These are phyloP conservation scores for Kwoniella dejecticola DNA, from an alignment of 768 basidiomycete genomes.

Conservation along the genomic window DNA sequence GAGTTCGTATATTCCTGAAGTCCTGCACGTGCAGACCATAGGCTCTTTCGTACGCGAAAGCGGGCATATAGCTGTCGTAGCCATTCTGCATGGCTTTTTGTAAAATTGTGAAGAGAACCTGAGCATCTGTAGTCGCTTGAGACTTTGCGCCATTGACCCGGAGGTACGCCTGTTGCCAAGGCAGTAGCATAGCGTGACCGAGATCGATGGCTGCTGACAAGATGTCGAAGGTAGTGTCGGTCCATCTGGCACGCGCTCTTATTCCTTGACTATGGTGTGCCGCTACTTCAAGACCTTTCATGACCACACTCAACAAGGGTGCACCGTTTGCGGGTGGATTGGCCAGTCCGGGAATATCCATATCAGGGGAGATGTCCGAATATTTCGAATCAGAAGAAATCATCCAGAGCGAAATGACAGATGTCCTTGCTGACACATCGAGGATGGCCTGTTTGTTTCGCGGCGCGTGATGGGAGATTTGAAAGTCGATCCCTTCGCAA, in stretches of 20 bases:
- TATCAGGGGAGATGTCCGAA: not conserved
- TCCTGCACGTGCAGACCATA: slow-evolving; percentile 48
- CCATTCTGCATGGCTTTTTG: slow-evolving; percentile 10
- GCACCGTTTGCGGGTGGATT: not conserved
- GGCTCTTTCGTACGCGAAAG: slow-evolving; percentile 31
- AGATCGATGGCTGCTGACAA: slow-evolving; percentile 24
- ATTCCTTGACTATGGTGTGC: slow-evolving; percentile 9
- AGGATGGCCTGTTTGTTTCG: slow-evolving; percentile 2
- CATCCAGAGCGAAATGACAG: not conserved
- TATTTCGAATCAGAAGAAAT: too few relatives aligned
- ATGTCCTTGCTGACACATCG: not conserved
- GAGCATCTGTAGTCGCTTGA: slow-evolving; percentile 6
- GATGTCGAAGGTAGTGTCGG: slow-evolving; percentile 11
- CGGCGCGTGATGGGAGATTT: slow-evolving; percentile 3
- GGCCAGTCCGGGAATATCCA: not conserved
- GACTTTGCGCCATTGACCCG: not conserved
- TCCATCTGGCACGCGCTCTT: not conserved
- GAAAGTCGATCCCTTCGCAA: not conserved
- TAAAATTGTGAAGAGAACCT: slow-evolving; percentile 24
- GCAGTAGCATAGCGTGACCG: not conserved
- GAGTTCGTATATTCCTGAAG: slow-evolving; percentile 50
- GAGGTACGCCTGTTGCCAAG: slow-evolving; percentile 20
- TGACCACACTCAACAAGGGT: not conserved
- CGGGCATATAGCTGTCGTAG: slow-evolving; percentile 19
- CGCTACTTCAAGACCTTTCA: slow-evolving; percentile 3